Evolutionary conservation across 768 basidiomycete species (phyloP).

Genomic region (Solioccasus polychromus): DNA sequence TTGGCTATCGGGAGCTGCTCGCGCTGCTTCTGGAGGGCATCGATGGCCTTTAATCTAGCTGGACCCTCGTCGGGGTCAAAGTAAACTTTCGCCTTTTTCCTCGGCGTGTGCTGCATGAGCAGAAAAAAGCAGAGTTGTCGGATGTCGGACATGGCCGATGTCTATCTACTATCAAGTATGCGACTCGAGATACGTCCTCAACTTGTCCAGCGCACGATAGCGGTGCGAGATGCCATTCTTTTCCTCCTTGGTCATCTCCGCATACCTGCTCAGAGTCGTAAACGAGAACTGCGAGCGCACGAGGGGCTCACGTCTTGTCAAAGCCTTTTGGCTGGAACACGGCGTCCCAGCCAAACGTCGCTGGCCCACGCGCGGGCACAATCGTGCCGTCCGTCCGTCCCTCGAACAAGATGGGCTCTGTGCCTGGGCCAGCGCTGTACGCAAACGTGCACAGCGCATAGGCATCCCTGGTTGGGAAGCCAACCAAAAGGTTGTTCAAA

Average conservation of each 20-base stretch:
- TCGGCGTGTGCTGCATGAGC: too few species aligned
- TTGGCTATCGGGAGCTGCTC: constrained; percentile 74
- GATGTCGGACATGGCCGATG: too few species aligned
- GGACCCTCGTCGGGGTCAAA: constrained; percentile 19
- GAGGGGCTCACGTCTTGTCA: constrained; percentile 64
- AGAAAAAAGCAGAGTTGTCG: too few species aligned
- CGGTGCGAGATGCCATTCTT: constrained; percentile 70
- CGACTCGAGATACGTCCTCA: constrained; percentile 41
- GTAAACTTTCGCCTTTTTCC: constrained; percentile 25
- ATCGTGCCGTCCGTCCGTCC: constrained; percentile 88
- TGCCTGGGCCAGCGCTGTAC: constrained; percentile 80
- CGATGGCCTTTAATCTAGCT: constrained; percentile 8
- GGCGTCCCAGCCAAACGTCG: constrained; percentile 88
- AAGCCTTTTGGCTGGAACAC: constrained; percentile 76
- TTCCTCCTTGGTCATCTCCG: constrained; percentile 61
- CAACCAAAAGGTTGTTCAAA: constrained; percentile 76
- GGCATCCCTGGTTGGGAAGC: constrained; percentile 75
- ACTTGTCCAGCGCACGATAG: constrained; percentile 58
- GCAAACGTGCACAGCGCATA: constrained; percentile 96
- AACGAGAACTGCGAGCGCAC: neutral
- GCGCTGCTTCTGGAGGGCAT: constrained; percentile 58
- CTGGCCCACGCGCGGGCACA: constrained; percentile 77
- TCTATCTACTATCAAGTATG: too few species aligned
- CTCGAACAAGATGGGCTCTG: constrained; percentile 80
- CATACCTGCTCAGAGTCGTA: constrained; percentile 41